Evolutionary conservation across 345 rosid genomes (phyloP).

Genomic region (Brassica rapa): DNA sequence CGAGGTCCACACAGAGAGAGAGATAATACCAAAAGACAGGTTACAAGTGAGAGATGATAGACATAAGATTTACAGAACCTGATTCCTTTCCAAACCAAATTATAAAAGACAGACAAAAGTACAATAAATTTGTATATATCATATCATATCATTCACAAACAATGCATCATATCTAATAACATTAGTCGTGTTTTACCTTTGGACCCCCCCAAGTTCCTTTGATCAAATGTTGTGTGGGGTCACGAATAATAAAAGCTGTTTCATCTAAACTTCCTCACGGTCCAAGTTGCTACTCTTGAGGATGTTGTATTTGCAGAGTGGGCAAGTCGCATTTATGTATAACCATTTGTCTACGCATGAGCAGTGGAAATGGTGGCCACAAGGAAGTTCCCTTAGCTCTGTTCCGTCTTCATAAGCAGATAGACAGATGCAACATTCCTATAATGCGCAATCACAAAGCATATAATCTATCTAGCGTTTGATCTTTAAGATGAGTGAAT

Average conservation of each 20-base stretch:
- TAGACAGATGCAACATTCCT: background rate
- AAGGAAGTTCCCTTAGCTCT: background rate
- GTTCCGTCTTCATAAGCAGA: conserved; percentile 2
- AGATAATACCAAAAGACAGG: background rate
- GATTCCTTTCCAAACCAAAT: background rate
- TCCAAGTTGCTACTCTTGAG: background rate
- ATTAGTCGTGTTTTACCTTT: background rate
- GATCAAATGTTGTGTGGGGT: background rate
- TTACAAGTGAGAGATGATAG: background rate
- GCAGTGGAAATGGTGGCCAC: background rate
- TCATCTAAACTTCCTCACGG: background rate
- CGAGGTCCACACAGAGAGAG: background rate
- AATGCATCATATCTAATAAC: background rate
- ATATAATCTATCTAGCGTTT: background rate
- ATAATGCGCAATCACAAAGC: background rate
- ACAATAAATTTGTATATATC: background rate
- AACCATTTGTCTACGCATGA: background rate
- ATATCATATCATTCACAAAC: background rate
- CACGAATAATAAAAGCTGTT: background rate
- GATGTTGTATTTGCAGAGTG: background rate
- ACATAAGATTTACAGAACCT: background rate
- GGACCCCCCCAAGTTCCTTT: background rate
- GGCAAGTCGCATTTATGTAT: conserved; percentile 2
- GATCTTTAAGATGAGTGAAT: background rate
- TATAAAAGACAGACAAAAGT: background rate